Evolutionary conservation across 352 stramenopile genomes (phyloP).

Genomic region (Pythium insidiosum): DNA sequence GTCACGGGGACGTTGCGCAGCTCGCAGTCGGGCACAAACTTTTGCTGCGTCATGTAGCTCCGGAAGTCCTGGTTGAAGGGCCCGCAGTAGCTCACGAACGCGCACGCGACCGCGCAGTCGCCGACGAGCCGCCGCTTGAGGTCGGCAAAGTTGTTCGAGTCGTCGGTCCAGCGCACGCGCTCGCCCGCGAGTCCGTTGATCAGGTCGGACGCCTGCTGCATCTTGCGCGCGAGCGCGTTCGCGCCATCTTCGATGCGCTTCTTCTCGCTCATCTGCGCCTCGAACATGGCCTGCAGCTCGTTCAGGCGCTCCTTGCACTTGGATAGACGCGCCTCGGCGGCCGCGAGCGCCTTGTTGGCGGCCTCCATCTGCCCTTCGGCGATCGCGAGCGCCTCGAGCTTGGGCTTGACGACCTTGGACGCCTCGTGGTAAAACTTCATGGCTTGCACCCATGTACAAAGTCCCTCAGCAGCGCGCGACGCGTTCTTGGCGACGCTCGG

Average conservation of each 20-base stretch:
- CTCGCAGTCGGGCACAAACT: slow-evolving; percentile 94
- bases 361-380: slow-evolving; percentile 96
- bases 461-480: slow-evolving; percentile 91
- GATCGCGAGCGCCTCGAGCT: slow-evolving; percentile 95
- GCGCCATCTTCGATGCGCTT: slow-evolving; percentile 96
- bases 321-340: slow-evolving; percentile 88
- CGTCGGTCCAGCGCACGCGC: slow-evolving; percentile 95
- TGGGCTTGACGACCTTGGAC: slow-evolving; percentile 98
- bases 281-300: slow-evolving; percentile 95
- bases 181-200: slow-evolving; percentile 96
- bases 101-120: slow-evolving; percentile 95
- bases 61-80: slow-evolving; percentile 98
- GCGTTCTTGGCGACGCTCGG: slow-evolving; percentile 95
- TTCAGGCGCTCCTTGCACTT: slow-evolving; percentile 94
- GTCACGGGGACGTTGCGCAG: slow-evolving; percentile 90
- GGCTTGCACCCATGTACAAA: slow-evolving; percentile 96
- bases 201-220: slow-evolving; percentile 95
- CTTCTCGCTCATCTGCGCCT: slow-evolving; percentile 96
- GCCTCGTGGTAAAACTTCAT: slow-evolving; percentile 99
- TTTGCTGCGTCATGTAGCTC: slow-evolving; percentile 93
- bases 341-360: slow-evolving; percentile 93
- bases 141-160: slow-evolving; percentile 97
- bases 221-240: slow-evolving; percentile 93
- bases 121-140: slow-evolving; percentile 94
- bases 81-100: slow-evolving; percentile 97